Evolutionary conservation across 225 moss, liverwort and hornwort species (phyloP), one percentile per base, ranked within the genome.

Genomic region (Ulota crispa): DNA sequence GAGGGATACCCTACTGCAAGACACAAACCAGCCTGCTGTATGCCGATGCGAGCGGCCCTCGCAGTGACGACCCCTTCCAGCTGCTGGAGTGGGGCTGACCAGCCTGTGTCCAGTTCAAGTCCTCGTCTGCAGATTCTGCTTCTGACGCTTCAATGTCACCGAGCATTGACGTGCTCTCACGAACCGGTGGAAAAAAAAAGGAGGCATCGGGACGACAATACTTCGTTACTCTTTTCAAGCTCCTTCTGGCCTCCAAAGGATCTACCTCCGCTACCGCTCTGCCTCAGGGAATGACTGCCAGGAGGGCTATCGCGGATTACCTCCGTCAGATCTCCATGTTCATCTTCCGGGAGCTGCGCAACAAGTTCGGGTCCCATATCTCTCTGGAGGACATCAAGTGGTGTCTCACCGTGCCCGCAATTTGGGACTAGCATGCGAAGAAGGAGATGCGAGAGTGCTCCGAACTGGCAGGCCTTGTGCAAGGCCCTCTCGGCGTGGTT

Each of bases 351-450:
- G 75, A 68, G 11, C 2, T 93, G 12, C 19, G 53, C 0, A 41
- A 52, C 3, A 1, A 0, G 2, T 73, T 81, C 10, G 89, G 89
- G 2, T 1, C 61, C 7, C 74, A 85, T 3, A 57, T 80, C 2
- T 7, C 80, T 4, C 52, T 34, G 52, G 61, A 85, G 0, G 87
- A 88, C 15, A 66, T 91, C 2, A 77, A 85, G 8, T 91, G 91
- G 93, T 88, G 89, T 55, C 71, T 89, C 2, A 89, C 87, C 0
- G 85, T 87, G 42, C 89, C 87, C 0, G 84, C 87, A 9, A 66
- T 87, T 0, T 89, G 85, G 89, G 73, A 70, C 37, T 68, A 43
- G 4, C 57, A 19, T 6, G 88, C 85, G 0, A 83, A 73, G 0
- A 23, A 56, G 14, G 68, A 72, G 14, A 85, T 85, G 85, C 24